phyloP scores from a whole-genome alignment of 495 filamentous ascomycete genomes.

The Trichoderma reesei region DNA sequence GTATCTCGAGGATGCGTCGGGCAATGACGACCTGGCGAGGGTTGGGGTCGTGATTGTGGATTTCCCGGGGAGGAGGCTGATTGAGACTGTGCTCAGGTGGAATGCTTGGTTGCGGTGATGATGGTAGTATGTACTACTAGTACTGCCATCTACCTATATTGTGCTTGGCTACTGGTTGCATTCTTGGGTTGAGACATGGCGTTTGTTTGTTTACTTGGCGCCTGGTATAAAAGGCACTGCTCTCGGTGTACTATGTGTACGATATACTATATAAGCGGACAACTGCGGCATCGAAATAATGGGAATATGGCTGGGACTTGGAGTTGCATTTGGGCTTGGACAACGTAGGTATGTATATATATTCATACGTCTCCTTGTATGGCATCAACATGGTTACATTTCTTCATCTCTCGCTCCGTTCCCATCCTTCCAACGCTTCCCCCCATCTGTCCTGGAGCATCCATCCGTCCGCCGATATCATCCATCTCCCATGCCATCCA shows the following conservation, averaged over 20 bases:
- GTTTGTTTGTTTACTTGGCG: neutral
- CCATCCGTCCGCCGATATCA: neutral
- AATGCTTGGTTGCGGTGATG: neutral
- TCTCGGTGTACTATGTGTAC: too few relatives aligned
- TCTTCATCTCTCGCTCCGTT: neutral
- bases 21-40: neutral
- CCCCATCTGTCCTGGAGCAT: neutral
- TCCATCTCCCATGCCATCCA: neutral
- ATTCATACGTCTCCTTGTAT: conserved; percentile 9
- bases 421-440: too few relatives aligned
- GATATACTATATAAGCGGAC: neutral
- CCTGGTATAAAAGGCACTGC: too few relatives aligned
- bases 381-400: neutral
- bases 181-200: conserved; percentile 1
- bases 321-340: neutral
- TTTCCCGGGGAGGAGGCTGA: conserved; percentile 18
- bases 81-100: conserved; percentile 13
- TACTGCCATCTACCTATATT: neutral
- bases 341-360: neutral
- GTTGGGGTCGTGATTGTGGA: conserved; percentile 19
- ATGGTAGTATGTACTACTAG: neutral
- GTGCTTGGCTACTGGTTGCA: neutral
- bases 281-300: neutral
- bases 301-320: neutral
- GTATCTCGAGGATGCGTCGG: conserved; percentile 7